phyloP scores from a whole-genome alignment of 305 asterid genomes.

The Coffea humblotiana region DNA sequence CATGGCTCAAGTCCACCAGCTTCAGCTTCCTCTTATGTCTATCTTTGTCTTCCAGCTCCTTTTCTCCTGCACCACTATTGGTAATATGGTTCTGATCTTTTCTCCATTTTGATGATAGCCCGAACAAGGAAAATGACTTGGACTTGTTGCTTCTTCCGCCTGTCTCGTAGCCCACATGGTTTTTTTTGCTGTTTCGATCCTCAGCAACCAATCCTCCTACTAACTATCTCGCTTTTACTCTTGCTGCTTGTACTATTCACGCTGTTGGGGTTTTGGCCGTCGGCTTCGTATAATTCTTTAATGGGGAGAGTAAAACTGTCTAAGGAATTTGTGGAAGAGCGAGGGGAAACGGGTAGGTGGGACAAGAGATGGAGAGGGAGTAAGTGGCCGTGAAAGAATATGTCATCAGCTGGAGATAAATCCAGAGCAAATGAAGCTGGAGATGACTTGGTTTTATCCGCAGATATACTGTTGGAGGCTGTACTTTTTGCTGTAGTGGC shows the following conservation, averaged over 20 bases:
- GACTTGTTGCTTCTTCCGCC: constrained; percentile 35
- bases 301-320: constrained; percentile 72
- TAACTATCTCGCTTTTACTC: neutral
- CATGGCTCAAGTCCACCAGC: constrained; percentile 41
- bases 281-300: constrained; percentile 27
- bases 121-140: constrained; percentile 63
- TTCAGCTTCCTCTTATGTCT: constrained; percentile 45
- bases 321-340: constrained; percentile 66
- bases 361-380: constrained; percentile 82
- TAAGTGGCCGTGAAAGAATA: constrained; percentile 87
- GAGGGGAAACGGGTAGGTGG: constrained; percentile 68
- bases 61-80: constrained; percentile 18
- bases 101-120: constrained; percentile 40
- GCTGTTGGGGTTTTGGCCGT: constrained; percentile 8
- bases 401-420: constrained; percentile 86
- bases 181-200: neutral
- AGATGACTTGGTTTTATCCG: constrained; percentile 9
- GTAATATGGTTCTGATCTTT: constrained; percentile 13
- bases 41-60: constrained; percentile 32
- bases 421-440: constrained; percentile 54
- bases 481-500: constrained; percentile 11
- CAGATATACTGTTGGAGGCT: constrained; percentile 13
- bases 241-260: neutral
- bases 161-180: constrained; percentile 9
- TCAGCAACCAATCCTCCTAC: neutral